Evolutionary conservation across 805 yeast genomes (phyloP).

Genomic region (Ogataea chonburiensis): DNA sequence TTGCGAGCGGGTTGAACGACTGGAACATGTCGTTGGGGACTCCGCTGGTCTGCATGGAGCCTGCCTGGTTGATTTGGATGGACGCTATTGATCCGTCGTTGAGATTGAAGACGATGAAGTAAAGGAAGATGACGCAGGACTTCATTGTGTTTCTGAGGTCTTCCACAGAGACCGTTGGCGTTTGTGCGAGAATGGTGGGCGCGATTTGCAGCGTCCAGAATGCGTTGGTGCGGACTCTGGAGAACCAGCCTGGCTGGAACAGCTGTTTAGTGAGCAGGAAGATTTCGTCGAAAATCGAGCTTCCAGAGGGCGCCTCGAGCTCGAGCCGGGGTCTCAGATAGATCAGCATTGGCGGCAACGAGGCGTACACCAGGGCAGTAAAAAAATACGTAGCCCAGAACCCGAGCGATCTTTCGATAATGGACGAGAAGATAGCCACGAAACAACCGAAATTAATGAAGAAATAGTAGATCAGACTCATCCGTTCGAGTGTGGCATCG

Average conservation of each 20-base stretch:
- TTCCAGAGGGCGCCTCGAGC: conserved; percentile 38
- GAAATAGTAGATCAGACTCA: conserved; percentile 48
- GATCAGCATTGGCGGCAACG: conserved; percentile 45
- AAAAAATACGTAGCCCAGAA: conserved; percentile 51
- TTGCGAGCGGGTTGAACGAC: conserved; percentile 53
- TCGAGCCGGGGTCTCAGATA: conserved; percentile 36
- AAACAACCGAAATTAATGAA: conserved; percentile 54
- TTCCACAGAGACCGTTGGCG: conserved; percentile 31
- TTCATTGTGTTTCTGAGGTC: conserved; percentile 44
- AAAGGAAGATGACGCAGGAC: conserved; percentile 45
- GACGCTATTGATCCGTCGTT: conserved; percentile 49
- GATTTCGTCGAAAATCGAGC: conserved; percentile 42
- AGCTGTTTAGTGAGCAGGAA: conserved; percentile 39
- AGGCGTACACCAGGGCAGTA: conserved; percentile 52
- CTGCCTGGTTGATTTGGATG: conserved; percentile 50
- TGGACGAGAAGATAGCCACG: conserved; percentile 47
- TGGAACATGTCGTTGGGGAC: conserved; percentile 55
- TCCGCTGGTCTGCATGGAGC: conserved; percentile 50
- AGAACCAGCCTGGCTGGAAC: conserved; percentile 41
- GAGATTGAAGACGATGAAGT: conserved; percentile 37
- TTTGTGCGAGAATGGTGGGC: conserved; percentile 15
- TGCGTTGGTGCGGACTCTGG: conserved; percentile 35
- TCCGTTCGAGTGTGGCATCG: conserved; percentile 40
- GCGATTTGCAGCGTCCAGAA: conserved; percentile 41
- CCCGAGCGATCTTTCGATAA: conserved; percentile 47